These are phyloP conservation scores for Boletus rufocinnamomeus DNA, from an alignment of 768 basidiomycete species.

Conservation along the genomic window DNA sequence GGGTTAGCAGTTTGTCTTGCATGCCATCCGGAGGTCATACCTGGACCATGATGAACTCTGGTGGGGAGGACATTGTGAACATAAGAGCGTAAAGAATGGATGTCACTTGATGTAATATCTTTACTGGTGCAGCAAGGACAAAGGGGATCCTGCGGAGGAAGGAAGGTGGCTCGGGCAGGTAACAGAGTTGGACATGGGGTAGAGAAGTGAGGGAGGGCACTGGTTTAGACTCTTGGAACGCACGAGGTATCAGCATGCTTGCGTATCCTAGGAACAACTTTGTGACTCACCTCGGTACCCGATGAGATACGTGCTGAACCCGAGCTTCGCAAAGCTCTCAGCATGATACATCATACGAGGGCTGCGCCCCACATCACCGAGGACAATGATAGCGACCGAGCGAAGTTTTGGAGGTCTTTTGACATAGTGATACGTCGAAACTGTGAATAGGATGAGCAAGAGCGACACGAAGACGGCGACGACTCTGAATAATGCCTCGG, in stretches of 20 bases:
- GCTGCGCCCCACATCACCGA: slow-evolving; percentile 94
- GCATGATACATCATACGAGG: slow-evolving; percentile 99
- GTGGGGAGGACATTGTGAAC: slow-evolving; percentile 60
- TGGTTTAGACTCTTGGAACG: slow-evolving; percentile 66
- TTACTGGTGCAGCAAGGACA: slow-evolving; percentile 74
- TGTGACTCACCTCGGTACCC: slow-evolving; percentile 75
- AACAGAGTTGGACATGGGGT: slow-evolving; percentile 63
- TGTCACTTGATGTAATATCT: slow-evolving; percentile 70
- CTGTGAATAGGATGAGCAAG: slow-evolving; percentile 17
- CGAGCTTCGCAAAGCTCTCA: slow-evolving; percentile 81
- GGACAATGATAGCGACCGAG: slow-evolving; percentile 85
- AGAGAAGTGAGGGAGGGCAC: slow-evolving; percentile 69
- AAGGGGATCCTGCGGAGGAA: slow-evolving; percentile 60
- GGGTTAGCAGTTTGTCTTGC: not conserved
- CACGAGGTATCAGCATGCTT: slow-evolving; percentile 2
- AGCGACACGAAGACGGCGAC: slow-evolving; percentile 12
- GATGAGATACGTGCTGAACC: slow-evolving; percentile 77
- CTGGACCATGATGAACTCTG: slow-evolving; percentile 88
- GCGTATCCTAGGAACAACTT: not conserved
- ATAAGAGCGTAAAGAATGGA: slow-evolving; percentile 64
- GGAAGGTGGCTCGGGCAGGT: slow-evolving; percentile 65
- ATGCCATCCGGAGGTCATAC: slow-evolving; percentile 44
- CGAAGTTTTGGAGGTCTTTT: slow-evolving; percentile 43
- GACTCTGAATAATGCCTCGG: slow-evolving; percentile 3
- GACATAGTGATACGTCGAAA: slow-evolving; percentile 20